phyloP scores from a whole-genome alignment of 1,284 basidiomycete species.

The Ustilago nuda region DNA sequence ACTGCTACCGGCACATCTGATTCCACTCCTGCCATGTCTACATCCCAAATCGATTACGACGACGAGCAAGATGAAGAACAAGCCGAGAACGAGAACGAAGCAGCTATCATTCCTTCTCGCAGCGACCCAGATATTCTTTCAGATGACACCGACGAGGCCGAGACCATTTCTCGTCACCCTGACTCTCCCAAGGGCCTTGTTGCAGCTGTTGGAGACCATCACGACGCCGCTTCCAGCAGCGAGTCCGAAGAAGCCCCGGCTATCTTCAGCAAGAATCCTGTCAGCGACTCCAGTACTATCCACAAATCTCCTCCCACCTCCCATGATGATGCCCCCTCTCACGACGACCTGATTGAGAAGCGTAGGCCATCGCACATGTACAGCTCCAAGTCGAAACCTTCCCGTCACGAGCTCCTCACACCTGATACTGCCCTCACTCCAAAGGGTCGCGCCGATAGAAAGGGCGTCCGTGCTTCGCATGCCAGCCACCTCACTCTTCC shows the following conservation, averaged over 20 bases:
- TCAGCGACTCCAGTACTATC: constrained; percentile 34
- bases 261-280: constrained; percentile 26
- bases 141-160: constrained; percentile 29
- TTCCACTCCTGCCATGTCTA: constrained; percentile 1
- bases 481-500: constrained; percentile 50
- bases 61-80: constrained; percentile 12
- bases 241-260: constrained; percentile 32
- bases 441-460: constrained; percentile 17
- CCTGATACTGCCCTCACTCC: constrained; percentile 28
- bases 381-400: constrained; percentile 17
- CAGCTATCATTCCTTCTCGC: constrained; percentile 16
- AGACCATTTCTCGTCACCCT: constrained; percentile 17
- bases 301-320: constrained; percentile 48
- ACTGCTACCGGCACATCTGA: constrained; percentile 38
- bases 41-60: constrained; percentile 21
- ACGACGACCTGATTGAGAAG: constrained; percentile 5
- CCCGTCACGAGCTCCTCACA: constrained; percentile 18
- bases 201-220: constrained; percentile 1
- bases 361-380: constrained; percentile 13
- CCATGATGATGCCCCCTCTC: constrained; percentile 32
- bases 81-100: constrained; percentile 6
- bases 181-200: constrained; percentile 6
- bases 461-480: constrained; percentile 23
- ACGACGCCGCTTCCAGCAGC: constrained; percentile 20
- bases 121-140: constrained; percentile 10